These are phyloP conservation scores for Nectriaceae sp. DNA, from an alignment of 2,329 filamentous ascomycete species.

Conservation along the genomic window DNA sequence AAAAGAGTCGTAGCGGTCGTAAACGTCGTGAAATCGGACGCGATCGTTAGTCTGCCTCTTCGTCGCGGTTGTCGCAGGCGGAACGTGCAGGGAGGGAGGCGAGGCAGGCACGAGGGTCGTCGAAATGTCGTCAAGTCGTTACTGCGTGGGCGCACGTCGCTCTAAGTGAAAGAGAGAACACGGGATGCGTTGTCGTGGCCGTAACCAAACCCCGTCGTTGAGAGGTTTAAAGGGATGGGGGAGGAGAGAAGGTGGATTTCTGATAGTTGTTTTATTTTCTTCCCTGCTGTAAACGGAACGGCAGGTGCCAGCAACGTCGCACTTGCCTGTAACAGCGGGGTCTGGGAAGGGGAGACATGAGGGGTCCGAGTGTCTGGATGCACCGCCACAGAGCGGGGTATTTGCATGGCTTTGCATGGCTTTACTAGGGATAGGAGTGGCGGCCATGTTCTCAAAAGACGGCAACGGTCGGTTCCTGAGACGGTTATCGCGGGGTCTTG, in stretches of 20 bases:
- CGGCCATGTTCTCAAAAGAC: too few species aligned
- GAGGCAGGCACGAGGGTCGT: not conserved
- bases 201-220: not conserved
- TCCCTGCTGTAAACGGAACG: not conserved
- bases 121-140: not conserved
- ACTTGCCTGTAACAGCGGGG: constrained; percentile 24
- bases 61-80: constrained; percentile 18
- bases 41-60: not conserved
- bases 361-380: not conserved
- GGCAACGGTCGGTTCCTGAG: not conserved
- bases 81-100: not conserved
- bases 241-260: not conserved
- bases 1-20: constrained; percentile 30
- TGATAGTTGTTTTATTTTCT: not conserved
- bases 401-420: too few species aligned
- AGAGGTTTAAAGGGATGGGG: not conserved
- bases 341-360: constrained; percentile 16
- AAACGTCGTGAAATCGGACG: constrained; percentile 23
- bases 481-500: not conserved
- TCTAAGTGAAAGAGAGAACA: not conserved
- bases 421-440: not conserved
- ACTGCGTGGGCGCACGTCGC: not conserved
- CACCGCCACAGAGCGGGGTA: constrained; percentile 32
- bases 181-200: not conserved
- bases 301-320: constrained; percentile 9